Evolutionary conservation across 2,329 filamentous ascomycete species (phyloP).

Genomic region (Microdochium trichocladiopsis): DNA sequence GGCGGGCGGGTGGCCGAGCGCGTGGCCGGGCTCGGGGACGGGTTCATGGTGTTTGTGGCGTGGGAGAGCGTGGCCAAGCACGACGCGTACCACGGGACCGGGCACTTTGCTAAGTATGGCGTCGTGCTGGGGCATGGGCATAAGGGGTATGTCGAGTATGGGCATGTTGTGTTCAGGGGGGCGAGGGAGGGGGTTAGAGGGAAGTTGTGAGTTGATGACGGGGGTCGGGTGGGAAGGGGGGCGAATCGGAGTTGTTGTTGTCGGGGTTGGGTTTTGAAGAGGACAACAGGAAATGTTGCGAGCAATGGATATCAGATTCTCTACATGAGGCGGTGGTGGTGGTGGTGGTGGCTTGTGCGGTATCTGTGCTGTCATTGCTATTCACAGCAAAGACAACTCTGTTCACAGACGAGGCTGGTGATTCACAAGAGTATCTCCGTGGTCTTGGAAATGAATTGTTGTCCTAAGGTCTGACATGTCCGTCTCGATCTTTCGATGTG

Average conservation of each 20-base stretch:
- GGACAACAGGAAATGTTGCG: no score
- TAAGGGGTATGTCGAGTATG: slow-evolving; percentile 21
- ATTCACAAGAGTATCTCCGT: no score
- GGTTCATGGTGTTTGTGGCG: slow-evolving; percentile 24
- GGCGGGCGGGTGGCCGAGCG: slow-evolving; percentile 23
- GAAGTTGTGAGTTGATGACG: slow-evolving; percentile 3
- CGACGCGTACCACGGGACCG: slow-evolving; percentile 24
- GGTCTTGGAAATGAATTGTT: no score
- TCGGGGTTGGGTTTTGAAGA: not conserved
- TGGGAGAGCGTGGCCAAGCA: slow-evolving; percentile 24
- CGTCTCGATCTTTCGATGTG: no score
- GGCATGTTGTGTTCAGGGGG: slow-evolving; percentile 19
- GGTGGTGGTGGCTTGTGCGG: not conserved
- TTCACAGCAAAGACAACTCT: no score
- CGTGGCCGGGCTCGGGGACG: slow-evolving; percentile 15
- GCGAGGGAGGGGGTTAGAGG: not conserved
- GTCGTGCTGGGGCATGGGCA: slow-evolving; percentile 19
- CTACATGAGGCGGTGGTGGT: not conserved
- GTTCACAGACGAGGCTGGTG: no score
- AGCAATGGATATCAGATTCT: no score
- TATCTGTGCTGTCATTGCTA: no score
- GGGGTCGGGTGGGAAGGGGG: not conserved
- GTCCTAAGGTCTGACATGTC: no score
- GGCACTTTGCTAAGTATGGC: slow-evolving; percentile 19
- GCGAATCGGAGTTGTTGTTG: not conserved